Percentiles rank a stretch among this genome's conserved stretches.
Evolutionary conservation across 768 basidiomycete species (phyloP).

Genomic region (Hygrophoropsis aurantiaca): DNA sequence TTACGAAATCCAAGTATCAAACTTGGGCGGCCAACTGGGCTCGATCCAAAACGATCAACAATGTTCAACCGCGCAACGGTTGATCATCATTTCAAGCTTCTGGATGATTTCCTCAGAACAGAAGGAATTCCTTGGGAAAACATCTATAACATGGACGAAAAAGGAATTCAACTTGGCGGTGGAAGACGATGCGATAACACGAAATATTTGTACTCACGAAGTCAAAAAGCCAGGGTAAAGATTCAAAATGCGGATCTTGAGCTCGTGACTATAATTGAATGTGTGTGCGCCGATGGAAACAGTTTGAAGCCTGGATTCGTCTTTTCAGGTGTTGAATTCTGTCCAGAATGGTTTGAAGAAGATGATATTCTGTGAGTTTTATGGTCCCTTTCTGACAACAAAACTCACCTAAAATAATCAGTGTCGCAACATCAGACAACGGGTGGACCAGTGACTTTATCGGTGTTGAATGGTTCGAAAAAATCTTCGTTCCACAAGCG

Average conservation of each 20-base stretch:
- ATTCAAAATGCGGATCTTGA: conserved; percentile 36
- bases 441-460: conserved; percentile 44
- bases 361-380: conserved; percentile 19
- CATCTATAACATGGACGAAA: conserved; percentile 38
- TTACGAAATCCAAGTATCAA: conserved; percentile 16
- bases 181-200: conserved; percentile 8
- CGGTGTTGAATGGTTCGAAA: conserved; percentile 37
- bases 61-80: conserved; percentile 33
- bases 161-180: conserved; percentile 31
- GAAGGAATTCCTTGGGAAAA: conserved; percentile 29
- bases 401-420: conserved; percentile 11
- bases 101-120: conserved; percentile 18
- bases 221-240: conserved; percentile 15
- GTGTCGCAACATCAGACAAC: conserved; percentile 34
- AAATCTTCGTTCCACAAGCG: conserved; percentile 38
- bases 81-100: conserved; percentile 22
- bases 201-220: neutral
- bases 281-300: conserved; percentile 40
- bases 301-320: conserved; percentile 37
- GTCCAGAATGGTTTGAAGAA: conserved; percentile 24
- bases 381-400: neutral
- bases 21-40: conserved; percentile 23
- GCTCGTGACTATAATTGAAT: conserved; percentile 47
- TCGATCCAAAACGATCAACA: conserved; percentile 34
- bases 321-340: conserved; percentile 30